Percentiles rank a stretch among this genome's conserved stretches.
These are phyloP conservation scores for Cadophora gregata DNA, from an alignment of 2,329 filamentous ascomycete species.

Conservation along the genomic window DNA sequence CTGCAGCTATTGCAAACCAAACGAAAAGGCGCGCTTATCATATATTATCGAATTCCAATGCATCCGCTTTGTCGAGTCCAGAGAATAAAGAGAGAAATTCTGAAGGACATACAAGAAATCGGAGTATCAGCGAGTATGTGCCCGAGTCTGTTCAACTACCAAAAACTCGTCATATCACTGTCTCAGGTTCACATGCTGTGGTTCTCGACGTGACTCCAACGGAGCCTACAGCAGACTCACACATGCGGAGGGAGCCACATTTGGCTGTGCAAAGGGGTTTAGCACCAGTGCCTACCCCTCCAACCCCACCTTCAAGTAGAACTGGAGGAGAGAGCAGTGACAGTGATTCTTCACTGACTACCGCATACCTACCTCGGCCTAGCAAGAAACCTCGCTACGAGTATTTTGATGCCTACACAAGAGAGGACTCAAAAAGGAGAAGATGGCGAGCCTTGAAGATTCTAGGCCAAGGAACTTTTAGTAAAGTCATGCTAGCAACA, in stretches of 20 bases:
- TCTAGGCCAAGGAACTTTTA: conserved; percentile 94
- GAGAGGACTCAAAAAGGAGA: conserved; percentile 71
- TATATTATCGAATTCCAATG: conserved; percentile 46
- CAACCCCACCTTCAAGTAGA: conserved; percentile 84
- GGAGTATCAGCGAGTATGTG: conserved; percentile 88
- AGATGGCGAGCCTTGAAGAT: conserved; percentile 81
- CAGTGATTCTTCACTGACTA: conserved; percentile 54
- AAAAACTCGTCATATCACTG: conserved; percentile 72
- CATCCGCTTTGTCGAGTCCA: conserved; percentile 31
- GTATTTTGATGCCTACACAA: conserved; percentile 72
- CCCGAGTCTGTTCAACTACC: conserved; percentile 73
- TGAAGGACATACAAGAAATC: conserved; percentile 67
- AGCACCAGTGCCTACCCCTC: conserved; percentile 65
- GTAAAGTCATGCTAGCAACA: conserved; percentile 89
- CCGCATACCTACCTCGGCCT: conserved; percentile 45
- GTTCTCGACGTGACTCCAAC: conserved; percentile 48
- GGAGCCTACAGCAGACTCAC: conserved; percentile 57
- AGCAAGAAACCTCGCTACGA: conserved; percentile 55
- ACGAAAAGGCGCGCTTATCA: conserved; percentile 64
- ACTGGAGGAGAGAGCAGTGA: conserved; percentile 59
- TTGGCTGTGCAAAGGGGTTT: conserved; percentile 81
- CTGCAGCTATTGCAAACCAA: conserved; percentile 56
- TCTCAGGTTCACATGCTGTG: conserved; percentile 66
- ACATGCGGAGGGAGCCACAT: conserved; percentile 78
- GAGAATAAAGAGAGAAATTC: conserved; percentile 39